Base-by-base conservation (phyloP, 306 rosid species). In the Spatholobus suberectus region DNA sequence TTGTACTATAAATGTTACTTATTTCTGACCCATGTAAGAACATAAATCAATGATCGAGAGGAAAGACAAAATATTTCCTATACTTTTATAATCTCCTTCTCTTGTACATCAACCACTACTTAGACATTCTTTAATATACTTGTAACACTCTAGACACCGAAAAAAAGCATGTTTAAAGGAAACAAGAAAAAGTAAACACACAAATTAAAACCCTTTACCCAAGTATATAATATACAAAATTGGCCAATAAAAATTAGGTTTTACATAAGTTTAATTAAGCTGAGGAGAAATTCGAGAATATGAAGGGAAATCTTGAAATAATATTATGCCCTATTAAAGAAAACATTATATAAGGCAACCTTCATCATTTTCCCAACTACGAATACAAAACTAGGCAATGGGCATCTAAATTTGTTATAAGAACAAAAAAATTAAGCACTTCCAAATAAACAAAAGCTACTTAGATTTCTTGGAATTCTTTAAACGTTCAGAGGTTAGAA, bases 391-490 rank as follows among this genome's bases (percentile, higher is more conserved):
- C 38, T 44, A 40, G 9, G 78, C 3, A 68, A 29, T 21, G 57
- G 17, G 18, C 21, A 21, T 76, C 20, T 41, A 38, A 41, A 74
- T 72, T 40, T 63, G 76, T 72, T 40, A 18, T 2, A 49, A 4
- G 17, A 34, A 51, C 37, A 37, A 21, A n/a, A 40, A 26, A 5
- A 65, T 73, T 5, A 34, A 32, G 59, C 35, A 55, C 41, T 74
- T 79, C 21, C 38, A 70, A 77, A 63, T 44, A 6, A 3, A 55
- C 62, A 83, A 44, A 85, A 58, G 44, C 84, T 92, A 92, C 71
- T 92, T 90, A 24, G 91, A 87, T 72, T 92, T 92, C 73, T 91
- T 90, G 40, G 89, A 80, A 59, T 86, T 92, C 83, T 84, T 90
- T 27, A 84, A 51, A 58, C 75, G 82, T 57, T 65, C 66, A 55